These are phyloP conservation scores for Dorcoceras hygrometricum DNA, from an alignment of 257 asterid genomes.

Conservation along the genomic window DNA sequence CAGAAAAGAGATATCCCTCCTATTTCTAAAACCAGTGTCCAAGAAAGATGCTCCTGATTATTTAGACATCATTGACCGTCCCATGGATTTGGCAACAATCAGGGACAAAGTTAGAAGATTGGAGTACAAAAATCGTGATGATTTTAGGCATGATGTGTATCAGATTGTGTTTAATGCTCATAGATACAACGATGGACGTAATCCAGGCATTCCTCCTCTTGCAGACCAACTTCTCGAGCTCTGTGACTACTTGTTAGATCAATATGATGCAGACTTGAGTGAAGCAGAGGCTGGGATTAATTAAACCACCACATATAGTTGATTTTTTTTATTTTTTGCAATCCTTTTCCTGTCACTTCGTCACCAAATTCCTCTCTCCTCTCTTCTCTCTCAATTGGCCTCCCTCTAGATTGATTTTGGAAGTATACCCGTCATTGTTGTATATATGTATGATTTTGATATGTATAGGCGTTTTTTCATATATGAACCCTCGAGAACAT, in stretches of 20 bases:
- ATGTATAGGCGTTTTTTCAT: background rate
- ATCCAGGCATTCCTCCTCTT: conserved; percentile 96
- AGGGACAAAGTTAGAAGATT: conserved; percentile 68
- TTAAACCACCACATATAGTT: conserved; percentile 22
- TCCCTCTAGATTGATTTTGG: conserved; percentile 24
- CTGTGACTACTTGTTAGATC: conserved; percentile 71
- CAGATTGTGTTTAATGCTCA: conserved; percentile 86
- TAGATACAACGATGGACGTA: conserved; percentile 64
- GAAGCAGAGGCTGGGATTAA: conserved; percentile 90
- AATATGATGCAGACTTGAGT: conserved; percentile 41
- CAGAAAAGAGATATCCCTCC: conserved; percentile 62
- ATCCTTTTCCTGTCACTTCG: background rate
- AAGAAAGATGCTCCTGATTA: conserved; percentile 97
- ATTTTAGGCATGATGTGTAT: conserved; percentile 79
- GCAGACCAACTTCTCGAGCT: conserved; percentile 95
- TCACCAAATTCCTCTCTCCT: conserved; percentile 3
- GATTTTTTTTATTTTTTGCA: conserved; percentile 15
- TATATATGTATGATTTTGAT: background rate
- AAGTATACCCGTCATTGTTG: conserved; percentile 27
- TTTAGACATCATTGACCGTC: conserved; percentile 47
- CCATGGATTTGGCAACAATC: conserved; percentile 91
- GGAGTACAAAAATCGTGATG: conserved; percentile 78
- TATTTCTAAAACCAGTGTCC: conserved; percentile 82
- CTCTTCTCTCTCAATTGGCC: conserved; percentile 13
- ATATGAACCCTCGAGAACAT: background rate